phyloP scores from a whole-genome alignment of 768 basidiomycete species.

The Paxillus rubicundulus region DNA sequence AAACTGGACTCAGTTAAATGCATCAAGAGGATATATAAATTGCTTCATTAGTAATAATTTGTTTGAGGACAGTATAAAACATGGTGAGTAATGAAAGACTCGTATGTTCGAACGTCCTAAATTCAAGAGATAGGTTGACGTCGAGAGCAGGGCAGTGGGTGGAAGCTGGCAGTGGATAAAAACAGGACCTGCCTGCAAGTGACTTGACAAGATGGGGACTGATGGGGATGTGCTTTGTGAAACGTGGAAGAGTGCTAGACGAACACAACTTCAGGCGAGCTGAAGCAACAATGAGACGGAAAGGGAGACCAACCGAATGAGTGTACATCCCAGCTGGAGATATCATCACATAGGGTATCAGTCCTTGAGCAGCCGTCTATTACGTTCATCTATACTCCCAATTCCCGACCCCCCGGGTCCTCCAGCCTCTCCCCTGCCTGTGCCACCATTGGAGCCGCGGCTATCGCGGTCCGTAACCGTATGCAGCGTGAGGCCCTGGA shows the following conservation, averaged over 20 bases:
- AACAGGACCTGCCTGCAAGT: conserved; percentile 19
- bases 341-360: conserved; percentile 15
- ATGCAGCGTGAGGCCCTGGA: conserved; percentile 48
- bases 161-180: neutral
- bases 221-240: conserved; percentile 15
- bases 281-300: conserved; percentile 1
- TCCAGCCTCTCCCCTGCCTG: conserved; percentile 1
- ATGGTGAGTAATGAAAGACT: conserved; percentile 25
- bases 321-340: conserved; percentile 14
- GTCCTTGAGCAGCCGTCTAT: conserved; percentile 13
- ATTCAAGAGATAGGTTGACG: neutral
- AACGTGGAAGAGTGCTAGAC: conserved; percentile 12
- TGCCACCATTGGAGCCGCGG: neutral
- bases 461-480: conserved; percentile 38
- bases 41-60: conserved; percentile 25
- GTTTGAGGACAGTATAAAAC: conserved; percentile 24
- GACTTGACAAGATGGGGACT: conserved; percentile 15
- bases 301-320: conserved; percentile 20
- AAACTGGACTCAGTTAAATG: neutral
- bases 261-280: conserved; percentile 10
- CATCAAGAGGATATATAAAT: conserved; percentile 7
- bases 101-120: conserved; percentile 21
- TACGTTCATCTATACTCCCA: conserved; percentile 9
- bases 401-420: conserved; percentile 2
- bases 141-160: conserved; percentile 11